Base-by-base conservation (phyloP, 208 protist genomes). In the Acanthamoeba polyphaga region DNA sequence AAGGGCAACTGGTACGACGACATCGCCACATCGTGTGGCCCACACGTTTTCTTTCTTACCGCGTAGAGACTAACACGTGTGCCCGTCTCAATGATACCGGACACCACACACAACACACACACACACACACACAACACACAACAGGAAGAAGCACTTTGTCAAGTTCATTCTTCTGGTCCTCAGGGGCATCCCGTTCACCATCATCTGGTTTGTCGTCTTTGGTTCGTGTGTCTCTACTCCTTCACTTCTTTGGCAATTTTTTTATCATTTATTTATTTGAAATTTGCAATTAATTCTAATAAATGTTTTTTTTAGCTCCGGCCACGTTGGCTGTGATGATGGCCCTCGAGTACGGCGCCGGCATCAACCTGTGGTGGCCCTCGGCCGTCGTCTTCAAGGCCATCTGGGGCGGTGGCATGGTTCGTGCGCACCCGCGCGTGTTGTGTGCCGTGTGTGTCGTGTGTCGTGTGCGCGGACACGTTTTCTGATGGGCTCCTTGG, bases 101-200 rank as follows among this genome's bases (percentile, higher is more conserved):
- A 24, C 19, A 55, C 51, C 8, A 12, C 51, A 55, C 51, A 12
- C 4, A 55, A 13, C 51, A 13, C 51, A 55, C 12, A 12, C n/a
- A n/a, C n/a, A 8, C 29, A 7, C 27, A 32, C 29, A 72, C 27
- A 9, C 17, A 9, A 72, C 64, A 27, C 64, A 34, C 29, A 0
- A 78, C n/a, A 78, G 70, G 72, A 82, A 82, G 72, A 82, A 82
- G 72, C 72, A 82, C 72, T 82, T 82, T 10, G 38, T 82, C 72
- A 82, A 82, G 72, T 82, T 82, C 72, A 29, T 82, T 10, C 43
- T 82, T 10, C 43, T 82, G 17, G 38, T 82, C 22, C 72, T 82
- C 34, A 43, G 72, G 34, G 72, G 72, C 72, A 82, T 82, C 72
- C 72, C 72, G 19, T 82, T 82, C 72, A 82, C 72, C 38, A 6